Evolutionary conservation across 1,139 yeast genomes (phyloP).

Genomic region (Kodamaea plutei): DNA sequence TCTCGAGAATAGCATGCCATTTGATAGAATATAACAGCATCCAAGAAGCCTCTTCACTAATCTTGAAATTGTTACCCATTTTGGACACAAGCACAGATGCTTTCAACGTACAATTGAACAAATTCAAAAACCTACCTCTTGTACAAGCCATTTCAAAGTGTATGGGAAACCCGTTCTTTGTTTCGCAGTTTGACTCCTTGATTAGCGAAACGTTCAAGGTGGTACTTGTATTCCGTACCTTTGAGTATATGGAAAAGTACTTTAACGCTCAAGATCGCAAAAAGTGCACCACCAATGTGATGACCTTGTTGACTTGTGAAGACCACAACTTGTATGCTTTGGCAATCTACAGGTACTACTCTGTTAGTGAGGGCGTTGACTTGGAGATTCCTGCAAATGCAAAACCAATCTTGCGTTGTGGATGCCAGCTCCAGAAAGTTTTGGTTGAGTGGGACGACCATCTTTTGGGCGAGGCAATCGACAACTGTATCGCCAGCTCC

Average conservation of each 20-base stretch:
- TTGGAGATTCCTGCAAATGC: conserved; percentile 3
- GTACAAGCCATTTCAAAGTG: conserved; percentile 13
- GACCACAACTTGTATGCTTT: conserved; percentile 11
- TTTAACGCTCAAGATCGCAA: conserved; percentile 3
- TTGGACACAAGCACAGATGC: conserved; percentile 1
- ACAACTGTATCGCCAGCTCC: not conserved
- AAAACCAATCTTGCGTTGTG: conserved; percentile 14
- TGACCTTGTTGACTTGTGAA: conserved; percentile 10
- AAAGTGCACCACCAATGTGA: conserved; percentile 12
- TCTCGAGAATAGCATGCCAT: conserved; percentile 16
- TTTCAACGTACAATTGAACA: not conserved
- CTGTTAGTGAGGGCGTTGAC: conserved; percentile 13
- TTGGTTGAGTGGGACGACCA: conserved; percentile 20
- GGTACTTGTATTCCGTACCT: conserved; percentile 4
- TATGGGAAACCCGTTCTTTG: conserved; percentile 5
- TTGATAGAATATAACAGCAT: conserved; percentile 6
- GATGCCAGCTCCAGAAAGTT: conserved; percentile 19
- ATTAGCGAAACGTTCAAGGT: conserved; percentile 3
- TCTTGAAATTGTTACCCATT: conserved; percentile 5
- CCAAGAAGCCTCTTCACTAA: conserved; percentile 3
- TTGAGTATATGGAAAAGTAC: conserved; percentile 10
- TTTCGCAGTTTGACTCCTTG: conserved; percentile 5
- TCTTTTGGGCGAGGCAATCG: conserved; percentile 9
- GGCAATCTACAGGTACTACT: conserved; percentile 20
- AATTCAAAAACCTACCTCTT: conserved; percentile 9